These are phyloP conservation scores for Pulveroboletus sp. DNA, from an alignment of 768 basidiomycete genomes.

Conservation along the genomic window DNA sequence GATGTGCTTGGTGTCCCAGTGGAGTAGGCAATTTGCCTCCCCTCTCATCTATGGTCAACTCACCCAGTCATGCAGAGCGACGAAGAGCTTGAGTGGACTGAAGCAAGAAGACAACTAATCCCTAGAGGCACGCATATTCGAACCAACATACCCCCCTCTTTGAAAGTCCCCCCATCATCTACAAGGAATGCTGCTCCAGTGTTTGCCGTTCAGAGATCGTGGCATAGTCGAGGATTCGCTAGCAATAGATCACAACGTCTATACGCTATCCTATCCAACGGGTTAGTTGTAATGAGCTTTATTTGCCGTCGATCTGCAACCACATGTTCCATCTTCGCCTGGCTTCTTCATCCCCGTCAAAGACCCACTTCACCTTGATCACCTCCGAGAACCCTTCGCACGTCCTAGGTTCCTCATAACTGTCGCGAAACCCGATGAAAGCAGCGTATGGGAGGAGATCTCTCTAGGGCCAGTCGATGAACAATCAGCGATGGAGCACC, in stretches of 20 bases:
- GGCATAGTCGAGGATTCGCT: not conserved
- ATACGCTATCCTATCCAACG: not conserved
- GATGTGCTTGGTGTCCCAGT: slow-evolving; percentile 59
- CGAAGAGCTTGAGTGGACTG: slow-evolving; percentile 38
- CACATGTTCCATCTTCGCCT: slow-evolving; percentile 75
- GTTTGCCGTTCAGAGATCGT: not conserved
- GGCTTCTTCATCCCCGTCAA: slow-evolving; percentile 72
- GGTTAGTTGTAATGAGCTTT: slow-evolving; percentile 6
- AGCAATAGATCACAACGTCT: slow-evolving; percentile 3
- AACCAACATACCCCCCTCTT: not conserved
- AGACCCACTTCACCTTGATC: slow-evolving; percentile 73
- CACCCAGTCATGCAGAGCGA: slow-evolving; percentile 24
- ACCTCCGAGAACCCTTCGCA: slow-evolving; percentile 78
- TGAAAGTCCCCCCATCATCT: not conserved
- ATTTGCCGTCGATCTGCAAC: slow-evolving; percentile 76
- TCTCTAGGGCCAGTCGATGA: slow-evolving; percentile 38
- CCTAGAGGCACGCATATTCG: not conserved
- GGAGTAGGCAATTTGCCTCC: slow-evolving; percentile 39
- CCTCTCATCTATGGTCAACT: slow-evolving; percentile 1
- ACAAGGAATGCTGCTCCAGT: not conserved
- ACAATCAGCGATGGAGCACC: not conserved
- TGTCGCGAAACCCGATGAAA: slow-evolving; percentile 51
- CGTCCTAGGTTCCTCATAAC: slow-evolving; percentile 60
- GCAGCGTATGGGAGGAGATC: slow-evolving; percentile 55
- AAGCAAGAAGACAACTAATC: slow-evolving; percentile 29